Base-by-base conservation (phyloP, 2,329 filamentous ascomycete genomes). In the Calonectria naviculata region DNA sequence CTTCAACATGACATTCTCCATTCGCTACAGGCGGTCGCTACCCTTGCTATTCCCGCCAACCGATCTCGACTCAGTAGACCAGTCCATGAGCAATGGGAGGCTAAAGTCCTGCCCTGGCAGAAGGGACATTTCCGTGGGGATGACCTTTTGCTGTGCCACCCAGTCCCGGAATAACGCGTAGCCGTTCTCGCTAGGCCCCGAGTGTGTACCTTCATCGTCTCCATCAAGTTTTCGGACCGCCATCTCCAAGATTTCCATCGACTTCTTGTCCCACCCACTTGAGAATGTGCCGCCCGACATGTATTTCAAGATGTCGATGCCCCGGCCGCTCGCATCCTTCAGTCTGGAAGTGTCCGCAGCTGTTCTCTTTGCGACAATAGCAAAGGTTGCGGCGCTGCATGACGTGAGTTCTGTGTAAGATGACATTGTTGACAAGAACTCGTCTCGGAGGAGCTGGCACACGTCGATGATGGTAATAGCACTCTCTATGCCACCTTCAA, bases 121-220 rank as follows among this genome's bases (percentile, higher is more conserved):
- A 6, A 61, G 26, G 9, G 56, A 44, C 56, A 61, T 61, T 61
- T 61, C 56, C 2, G 38, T 61, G 8, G 56, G 56, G 12, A 61
- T 29, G 24, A 42, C 56, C 26, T 61, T 61, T 61, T 61, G 56
- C 17, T 42, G 56, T 5, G 56, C 56, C 8, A 61, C 56, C 56
- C 56, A 61, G 24, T 77, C 73, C 17, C 76, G 73, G 54, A 80
- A 81, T 68, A 89, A 85, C n/a, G 89, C 84, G 38, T 61, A 61
- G 8, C 56, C 56, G 73, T 58, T 26, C 7, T 58, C 52, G 21
- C 12, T 28, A 4, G 52, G 52, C 21, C 52, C 31, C 31, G 52
- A 36, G 3, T 31, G 21, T 24, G 34, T 12, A 19, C 49, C 49
- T 36, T 58, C n/a, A 10, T 58, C 52, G 7, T 58, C 34, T 3